A percentile compares a stretch with the other conserved stretches of the same genome.
Conservation (phyloP, 352 stramenopile species). For the Thraustochytrium striatum region DNA sequence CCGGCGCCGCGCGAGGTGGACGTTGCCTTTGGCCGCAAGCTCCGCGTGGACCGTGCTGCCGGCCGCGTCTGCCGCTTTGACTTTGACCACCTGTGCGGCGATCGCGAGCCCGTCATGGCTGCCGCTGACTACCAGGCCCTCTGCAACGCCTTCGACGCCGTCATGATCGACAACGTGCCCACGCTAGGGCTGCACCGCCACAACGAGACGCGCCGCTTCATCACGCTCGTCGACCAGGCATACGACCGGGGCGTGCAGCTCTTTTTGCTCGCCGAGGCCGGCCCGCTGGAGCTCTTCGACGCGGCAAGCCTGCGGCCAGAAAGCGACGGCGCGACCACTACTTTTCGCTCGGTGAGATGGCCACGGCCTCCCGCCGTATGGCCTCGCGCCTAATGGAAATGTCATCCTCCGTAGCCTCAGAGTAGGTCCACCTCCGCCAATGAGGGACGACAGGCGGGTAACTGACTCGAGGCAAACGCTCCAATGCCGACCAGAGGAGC, state of each 20-base stretch:
- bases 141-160: slow-evolving; percentile 72
- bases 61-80: slow-evolving; percentile 61
- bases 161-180: slow-evolving; percentile 83
- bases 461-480: too few species aligned
- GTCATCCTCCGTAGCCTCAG: not conserved
- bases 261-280: slow-evolving; percentile 48
- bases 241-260: slow-evolving; percentile 76
- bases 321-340: not conserved
- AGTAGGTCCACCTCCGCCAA: not conserved
- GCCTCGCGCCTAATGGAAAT: slow-evolving; percentile 28
- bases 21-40: slow-evolving; percentile 33
- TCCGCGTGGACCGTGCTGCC: too few species aligned
- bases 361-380: slow-evolving; percentile 4
- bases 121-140: slow-evolving; percentile 90
- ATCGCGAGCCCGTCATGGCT: slow-evolving; percentile 68
- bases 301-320: not conserved
- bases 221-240: slow-evolving; percentile 92
- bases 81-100: slow-evolving; percentile 89
- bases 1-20: not conserved
- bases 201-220: slow-evolving; percentile 88
- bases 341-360: slow-evolving; percentile 35
- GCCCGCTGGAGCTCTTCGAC: not conserved
- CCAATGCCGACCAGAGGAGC: too few species aligned
- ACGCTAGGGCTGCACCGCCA: slow-evolving; percentile 74
- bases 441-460: too few species aligned